These are phyloP conservation scores for Vitis vinifera DNA, from an alignment of 164 flowering plant genomes.

Conservation along the genomic window ASM3070453v1 NC_081811.1:3759001-3759500, in stretches of 20 bases:
- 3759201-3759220: slow-evolving; percentile 7
- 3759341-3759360: slow-evolving; percentile 67
- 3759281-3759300: slow-evolving; percentile 75
- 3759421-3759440: slow-evolving; percentile 79
- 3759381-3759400: slow-evolving; percentile 76
- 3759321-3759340: slow-evolving; percentile 72
- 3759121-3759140: no score
- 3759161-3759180: no score
- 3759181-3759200: background rate
- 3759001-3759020: slow-evolving; percentile 47
- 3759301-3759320: slow-evolving; percentile 89
- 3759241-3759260: slow-evolving; percentile 85
- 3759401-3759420: slow-evolving; percentile 68
- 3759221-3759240: slow-evolving; percentile 89
- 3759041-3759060: slow-evolving; percentile 54
- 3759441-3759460: slow-evolving; percentile 76
- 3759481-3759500: slow-evolving; percentile 81
- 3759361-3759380: slow-evolving; percentile 55
- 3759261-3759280: slow-evolving; percentile 94
- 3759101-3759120: no score
- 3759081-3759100: background rate
- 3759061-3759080: slow-evolving; percentile 75
- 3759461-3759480: slow-evolving; percentile 80
- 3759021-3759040: slow-evolving; percentile 57
- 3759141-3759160: no score